Conservation (phyloP, 805 yeast genomes). For the Wickerhamomyces subpelliculosus region DNA sequence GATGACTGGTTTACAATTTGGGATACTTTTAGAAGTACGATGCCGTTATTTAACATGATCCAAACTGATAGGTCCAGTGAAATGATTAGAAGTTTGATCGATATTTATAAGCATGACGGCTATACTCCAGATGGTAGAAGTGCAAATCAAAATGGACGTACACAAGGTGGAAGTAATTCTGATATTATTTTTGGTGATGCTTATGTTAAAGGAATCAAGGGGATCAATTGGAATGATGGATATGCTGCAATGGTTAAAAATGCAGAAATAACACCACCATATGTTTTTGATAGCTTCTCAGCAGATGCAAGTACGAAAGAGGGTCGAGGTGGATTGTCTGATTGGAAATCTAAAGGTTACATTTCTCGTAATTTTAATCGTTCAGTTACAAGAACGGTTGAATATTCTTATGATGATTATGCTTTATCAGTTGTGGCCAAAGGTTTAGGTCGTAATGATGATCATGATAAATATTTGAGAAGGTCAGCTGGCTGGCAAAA, state of each 20-base stretch:
- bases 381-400: constrained; percentile 29
- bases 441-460: constrained; percentile 21
- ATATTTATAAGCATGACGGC: constrained; percentile 27
- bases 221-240: constrained; percentile 25
- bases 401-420: constrained; percentile 30
- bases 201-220: constrained; percentile 21
- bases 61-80: constrained; percentile 24
- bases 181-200: constrained; percentile 33
- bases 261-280: constrained; percentile 29
- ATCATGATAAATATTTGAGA: constrained; percentile 22
- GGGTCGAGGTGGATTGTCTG: constrained; percentile 30
- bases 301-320: constrained; percentile 25
- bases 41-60: constrained; percentile 26
- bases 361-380: constrained; percentile 27
- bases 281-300: constrained; percentile 21
- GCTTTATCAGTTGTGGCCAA: constrained; percentile 27
- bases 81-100: constrained; percentile 23
- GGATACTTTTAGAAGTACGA: constrained; percentile 31
- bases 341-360: constrained; percentile 27
- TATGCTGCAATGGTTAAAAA: constrained; percentile 27
- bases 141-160: constrained; percentile 30
- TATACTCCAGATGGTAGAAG: constrained; percentile 31
- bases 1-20: constrained; percentile 33
- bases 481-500: constrained; percentile 30
- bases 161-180: constrained; percentile 32